These are phyloP conservation scores for Lachnellula suecica DNA, from an alignment of 2,329 filamentous ascomycete species.

Conservation along the genomic window DNA sequence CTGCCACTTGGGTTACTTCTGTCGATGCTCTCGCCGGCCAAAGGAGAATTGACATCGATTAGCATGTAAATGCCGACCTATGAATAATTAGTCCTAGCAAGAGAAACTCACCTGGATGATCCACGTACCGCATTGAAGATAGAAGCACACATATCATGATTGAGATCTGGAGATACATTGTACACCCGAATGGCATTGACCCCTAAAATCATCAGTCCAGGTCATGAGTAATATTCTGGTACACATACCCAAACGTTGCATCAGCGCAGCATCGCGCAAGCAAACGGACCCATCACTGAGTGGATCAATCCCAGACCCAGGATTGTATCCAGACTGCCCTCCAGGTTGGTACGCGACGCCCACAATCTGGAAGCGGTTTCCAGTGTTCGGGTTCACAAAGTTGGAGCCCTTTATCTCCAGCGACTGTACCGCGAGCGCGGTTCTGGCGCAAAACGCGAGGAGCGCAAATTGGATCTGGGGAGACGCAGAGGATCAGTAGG, in stretches of 20 bases:
- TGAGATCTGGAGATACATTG: conserved; percentile 63
- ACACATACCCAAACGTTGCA: conserved; percentile 53
- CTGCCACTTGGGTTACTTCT: conserved; percentile 55
- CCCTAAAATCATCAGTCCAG: conserved; percentile 32
- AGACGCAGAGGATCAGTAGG: neutral
- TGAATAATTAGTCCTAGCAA: conserved; percentile 2
- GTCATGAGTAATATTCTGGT: conserved; percentile 1
- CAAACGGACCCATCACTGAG: conserved; percentile 58
- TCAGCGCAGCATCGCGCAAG: conserved; percentile 63
- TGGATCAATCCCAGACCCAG: conserved; percentile 53
- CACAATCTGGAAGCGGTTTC: conserved; percentile 63
- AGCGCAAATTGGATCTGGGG: conserved; percentile 18
- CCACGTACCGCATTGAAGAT: conserved; percentile 59
- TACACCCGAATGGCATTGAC: conserved; percentile 70
- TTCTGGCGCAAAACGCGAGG: conserved; percentile 30
- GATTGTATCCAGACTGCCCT: conserved; percentile 62
- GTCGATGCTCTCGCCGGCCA: conserved; percentile 56
- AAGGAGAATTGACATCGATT: conserved; percentile 67
- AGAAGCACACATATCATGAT: conserved; percentile 66
- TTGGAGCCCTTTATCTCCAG: conserved; percentile 56
- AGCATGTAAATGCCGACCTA: conserved; percentile 65
- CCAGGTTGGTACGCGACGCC: conserved; percentile 70
- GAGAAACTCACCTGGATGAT: conserved; percentile 26
- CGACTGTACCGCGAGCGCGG: conserved; percentile 55
- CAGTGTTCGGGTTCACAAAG: conserved; percentile 59